Conservation (phyloP, 2,329 filamentous ascomycete species). For the Hypoxylon sp. region DNA sequence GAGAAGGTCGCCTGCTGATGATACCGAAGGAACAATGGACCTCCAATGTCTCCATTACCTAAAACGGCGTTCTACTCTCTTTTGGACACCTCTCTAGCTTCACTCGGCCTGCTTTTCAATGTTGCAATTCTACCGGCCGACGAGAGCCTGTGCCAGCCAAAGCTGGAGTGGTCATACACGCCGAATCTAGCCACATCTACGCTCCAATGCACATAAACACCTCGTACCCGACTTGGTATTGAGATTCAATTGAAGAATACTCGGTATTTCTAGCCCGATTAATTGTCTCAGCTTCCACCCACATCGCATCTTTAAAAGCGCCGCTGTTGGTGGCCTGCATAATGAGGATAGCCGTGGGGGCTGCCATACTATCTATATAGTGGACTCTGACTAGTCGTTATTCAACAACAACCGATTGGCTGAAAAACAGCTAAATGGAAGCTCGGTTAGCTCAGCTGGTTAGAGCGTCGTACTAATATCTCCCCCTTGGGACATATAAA, state of each 20-base stretch:
- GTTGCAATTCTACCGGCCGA: not conserved
- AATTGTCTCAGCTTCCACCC: not conserved
- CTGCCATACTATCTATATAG: not conserved
- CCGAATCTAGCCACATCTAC: no score
- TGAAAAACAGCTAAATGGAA: conserved; percentile 10
- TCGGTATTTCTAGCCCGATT: not conserved
- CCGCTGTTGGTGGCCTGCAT: not conserved
- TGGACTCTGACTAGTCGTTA: not conserved
- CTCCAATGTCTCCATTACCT: no score
- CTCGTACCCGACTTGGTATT: not conserved
- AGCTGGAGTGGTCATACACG: no score
- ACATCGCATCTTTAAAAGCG: no score
- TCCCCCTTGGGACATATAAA: not conserved
- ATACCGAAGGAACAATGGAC: no score
- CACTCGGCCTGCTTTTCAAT: not conserved
- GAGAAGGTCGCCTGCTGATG: no score
- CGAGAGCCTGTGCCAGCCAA: no score
- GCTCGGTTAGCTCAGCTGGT: conserved; percentile 15
- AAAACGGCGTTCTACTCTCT: no score
- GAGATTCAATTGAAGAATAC: not conserved
- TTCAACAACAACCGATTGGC: conserved; percentile 13
- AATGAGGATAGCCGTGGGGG: not conserved
- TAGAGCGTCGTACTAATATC: conserved; percentile 23
- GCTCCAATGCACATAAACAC: not conserved
- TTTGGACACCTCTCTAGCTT: no score